Conservation (phyloP, 1,284 basidiomycete genomes). For the Papiliotrema flavescens region DNA sequence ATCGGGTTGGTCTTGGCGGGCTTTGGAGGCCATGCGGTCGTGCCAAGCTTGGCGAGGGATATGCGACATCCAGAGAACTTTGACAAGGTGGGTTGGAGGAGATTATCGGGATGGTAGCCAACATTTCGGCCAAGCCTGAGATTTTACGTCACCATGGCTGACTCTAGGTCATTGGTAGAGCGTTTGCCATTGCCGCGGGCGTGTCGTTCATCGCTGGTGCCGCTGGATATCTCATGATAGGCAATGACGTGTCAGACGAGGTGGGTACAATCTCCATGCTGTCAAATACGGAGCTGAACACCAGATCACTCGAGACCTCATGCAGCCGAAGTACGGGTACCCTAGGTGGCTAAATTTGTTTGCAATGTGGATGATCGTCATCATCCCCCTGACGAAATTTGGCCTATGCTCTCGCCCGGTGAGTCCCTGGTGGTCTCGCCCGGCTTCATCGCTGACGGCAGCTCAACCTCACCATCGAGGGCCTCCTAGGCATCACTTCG, state of each 20-base stretch:
- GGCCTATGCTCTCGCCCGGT: constrained; percentile 80
- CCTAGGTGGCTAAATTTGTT: constrained; percentile 68
- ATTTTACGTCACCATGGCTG: too few relatives aligned
- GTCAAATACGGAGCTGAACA: not conserved
- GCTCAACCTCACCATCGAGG: constrained; percentile 63
- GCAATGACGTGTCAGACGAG: constrained; percentile 74
- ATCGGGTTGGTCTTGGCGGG: constrained; percentile 94
- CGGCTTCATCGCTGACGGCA: constrained; percentile 28
- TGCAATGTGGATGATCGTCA: constrained; percentile 84
- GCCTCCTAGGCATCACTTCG: constrained; percentile 57
- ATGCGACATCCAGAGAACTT: constrained; percentile 83
- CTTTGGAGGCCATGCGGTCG: constrained; percentile 90
- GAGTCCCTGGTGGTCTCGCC: constrained; percentile 32
- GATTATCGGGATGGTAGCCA: constrained; percentile 4
- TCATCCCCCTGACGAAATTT: constrained; percentile 85
- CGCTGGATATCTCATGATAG: constrained; percentile 91
- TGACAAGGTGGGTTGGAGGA: constrained; percentile 73
- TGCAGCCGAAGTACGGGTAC: constrained; percentile 67
- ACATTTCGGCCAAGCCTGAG: too few relatives aligned
- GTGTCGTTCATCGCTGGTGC: constrained; percentile 78
- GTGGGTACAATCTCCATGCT: constrained; percentile 47
- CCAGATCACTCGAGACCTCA: constrained; percentile 80
- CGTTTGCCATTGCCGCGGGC: constrained; percentile 63
- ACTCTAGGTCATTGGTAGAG: constrained; percentile 33
- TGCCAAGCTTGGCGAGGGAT: constrained; percentile 83